Evolutionary conservation across 768 basidiomycete species (phyloP).

Genomic region (Naematelia aurantialba): DNA sequence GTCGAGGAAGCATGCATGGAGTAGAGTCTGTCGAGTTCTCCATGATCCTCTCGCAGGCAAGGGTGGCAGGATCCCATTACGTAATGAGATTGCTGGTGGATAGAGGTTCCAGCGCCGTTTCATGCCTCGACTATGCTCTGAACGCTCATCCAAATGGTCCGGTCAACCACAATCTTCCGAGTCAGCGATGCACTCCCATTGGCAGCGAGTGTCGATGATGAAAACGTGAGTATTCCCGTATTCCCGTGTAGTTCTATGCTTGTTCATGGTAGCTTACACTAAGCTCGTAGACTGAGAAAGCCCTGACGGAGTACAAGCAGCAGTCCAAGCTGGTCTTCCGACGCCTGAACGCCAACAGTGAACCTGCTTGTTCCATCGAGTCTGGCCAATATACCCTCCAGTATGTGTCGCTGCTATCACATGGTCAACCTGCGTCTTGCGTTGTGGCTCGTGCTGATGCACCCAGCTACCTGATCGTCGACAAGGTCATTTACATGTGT

Average conservation of each 20-base stretch:
- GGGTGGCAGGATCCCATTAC: too few relatives aligned
- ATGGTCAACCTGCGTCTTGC: not conserved
- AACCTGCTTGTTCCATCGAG: conserved; percentile 95
- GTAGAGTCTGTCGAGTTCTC: not conserved
- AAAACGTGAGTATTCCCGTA: conserved; percentile 62
- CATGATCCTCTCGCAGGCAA: too few relatives aligned
- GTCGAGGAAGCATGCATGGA: conserved; percentile 2
- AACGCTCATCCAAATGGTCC: conserved; percentile 46
- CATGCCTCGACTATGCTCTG: too few relatives aligned
- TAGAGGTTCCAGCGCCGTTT: too few relatives aligned
- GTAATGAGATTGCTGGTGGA: not conserved
- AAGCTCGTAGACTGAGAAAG: conserved; percentile 74
- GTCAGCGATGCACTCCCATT: conserved; percentile 62
- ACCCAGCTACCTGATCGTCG: conserved; percentile 76
- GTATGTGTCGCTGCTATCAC: conserved; percentile 56
- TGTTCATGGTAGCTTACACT: conserved; percentile 3
- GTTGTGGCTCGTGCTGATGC: not conserved
- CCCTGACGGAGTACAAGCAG: conserved; percentile 95
- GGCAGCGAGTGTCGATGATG: conserved; percentile 94
- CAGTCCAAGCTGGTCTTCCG: conserved; percentile 96
- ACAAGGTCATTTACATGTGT: conserved; percentile 90
- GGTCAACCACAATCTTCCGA: conserved; percentile 49
- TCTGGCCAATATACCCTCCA: conserved; percentile 93
- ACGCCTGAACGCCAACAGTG: conserved; percentile 86
- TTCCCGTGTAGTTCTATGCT: not conserved